phyloP scores from a whole-genome alignment of 345 rosid genomes.

The Murraya paniculata region DNA sequence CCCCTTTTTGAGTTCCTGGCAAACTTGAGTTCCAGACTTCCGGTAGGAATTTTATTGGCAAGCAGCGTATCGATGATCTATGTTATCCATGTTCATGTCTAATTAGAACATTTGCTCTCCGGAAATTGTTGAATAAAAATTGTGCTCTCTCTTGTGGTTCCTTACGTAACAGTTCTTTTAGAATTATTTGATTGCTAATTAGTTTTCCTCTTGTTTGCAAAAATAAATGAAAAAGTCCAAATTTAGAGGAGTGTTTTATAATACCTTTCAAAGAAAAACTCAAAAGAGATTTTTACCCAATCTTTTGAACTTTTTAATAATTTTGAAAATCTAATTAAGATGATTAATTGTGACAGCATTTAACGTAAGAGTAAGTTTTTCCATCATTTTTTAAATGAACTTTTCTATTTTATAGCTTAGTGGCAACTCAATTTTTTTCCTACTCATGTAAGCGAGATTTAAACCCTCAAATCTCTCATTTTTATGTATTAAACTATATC shows the following conservation, averaged over 20 bases:
- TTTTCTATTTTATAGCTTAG: too few relatives aligned
- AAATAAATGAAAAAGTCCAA: background rate
- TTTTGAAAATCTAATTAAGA: too few relatives aligned
- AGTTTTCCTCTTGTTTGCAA: background rate
- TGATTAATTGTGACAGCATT: too few relatives aligned
- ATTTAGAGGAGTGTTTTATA: too few relatives aligned
- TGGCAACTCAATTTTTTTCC: background rate
- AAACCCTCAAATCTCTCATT: background rate
- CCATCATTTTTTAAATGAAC: too few relatives aligned
- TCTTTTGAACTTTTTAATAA: too few relatives aligned
- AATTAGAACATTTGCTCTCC: background rate
- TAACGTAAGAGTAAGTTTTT: too few relatives aligned
- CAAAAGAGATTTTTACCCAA: too few relatives aligned
- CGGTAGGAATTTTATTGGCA: background rate
- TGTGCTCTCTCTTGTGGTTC: background rate
- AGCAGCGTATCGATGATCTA: background rate
- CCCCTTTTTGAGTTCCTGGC: too few relatives aligned
- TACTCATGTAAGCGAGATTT: background rate
- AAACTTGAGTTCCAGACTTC: background rate
- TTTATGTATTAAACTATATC: too few relatives aligned
- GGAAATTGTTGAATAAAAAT: background rate
- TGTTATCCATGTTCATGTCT: background rate
- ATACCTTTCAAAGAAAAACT: too few relatives aligned
- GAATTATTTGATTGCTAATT: background rate
- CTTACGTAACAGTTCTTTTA: background rate